Evolutionary conservation across 306 rosid species (phyloP), one percentile per base, ranked within the genome.

Genomic region (Cotoneaster glaucophyllus): DNA sequence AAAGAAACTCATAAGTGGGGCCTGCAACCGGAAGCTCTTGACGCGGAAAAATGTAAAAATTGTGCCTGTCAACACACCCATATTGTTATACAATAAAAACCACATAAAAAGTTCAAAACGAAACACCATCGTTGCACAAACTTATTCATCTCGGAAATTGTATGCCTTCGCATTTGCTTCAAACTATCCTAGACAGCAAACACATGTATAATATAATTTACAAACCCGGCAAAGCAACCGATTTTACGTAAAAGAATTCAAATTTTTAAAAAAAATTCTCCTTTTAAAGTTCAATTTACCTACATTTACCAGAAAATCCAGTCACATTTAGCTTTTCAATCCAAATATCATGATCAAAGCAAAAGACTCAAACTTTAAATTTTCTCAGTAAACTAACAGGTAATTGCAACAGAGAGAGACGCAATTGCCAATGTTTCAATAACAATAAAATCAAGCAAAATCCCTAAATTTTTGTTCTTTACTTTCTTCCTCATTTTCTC

Each of bases 21-120:
- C 83, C 88, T 68, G 83, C 80, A 5, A 86, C 75, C 2, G 52
- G 76, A 77, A 84, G 85, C 84, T 88, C 99, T 78, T 85, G 93
- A 61, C 92, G 92, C 4, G 97, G 99, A 76, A 95, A 95, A 77
- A 95, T 72, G 73, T 87, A 95, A 81, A 95, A 95, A 85, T 92
- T 95, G 83, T 89, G 84, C 89, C 97, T 95, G 91, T 54, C 74
- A 82, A 71, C 61, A 74, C 57, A 62, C 75, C 75, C 25, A 25
- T 13, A 37, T 54, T 31, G n/a, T 32, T 37, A 37, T 3, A 65
- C 4, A 1, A 65, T 9, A 34, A 21, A 63, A 58, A 69, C 68
- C 43, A 39, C 8, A 22, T n/a, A 41, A 50, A 74, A 68, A 13
- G 7, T 9, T 22, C 22, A 29, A 14, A 21, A 68, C 11, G 19